Conservation (phyloP, 2,329 filamentous ascomycete species). For the Chaetoscypha palmicola region DNA sequence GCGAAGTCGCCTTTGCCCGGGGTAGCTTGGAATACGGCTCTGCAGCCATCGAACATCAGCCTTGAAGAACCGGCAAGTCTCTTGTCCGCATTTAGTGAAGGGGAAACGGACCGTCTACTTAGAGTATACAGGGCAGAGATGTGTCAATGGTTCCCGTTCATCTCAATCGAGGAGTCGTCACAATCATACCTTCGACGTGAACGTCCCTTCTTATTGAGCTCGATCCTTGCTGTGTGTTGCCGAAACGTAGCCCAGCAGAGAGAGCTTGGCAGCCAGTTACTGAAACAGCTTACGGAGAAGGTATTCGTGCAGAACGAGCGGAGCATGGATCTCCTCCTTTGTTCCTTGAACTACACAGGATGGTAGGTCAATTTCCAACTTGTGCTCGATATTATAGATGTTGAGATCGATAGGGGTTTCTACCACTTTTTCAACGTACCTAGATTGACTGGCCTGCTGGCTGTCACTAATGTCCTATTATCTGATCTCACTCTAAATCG, state of each 20-base stretch:
- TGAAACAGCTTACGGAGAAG: constrained; percentile 14
- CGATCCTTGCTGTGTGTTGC: constrained; percentile 15
- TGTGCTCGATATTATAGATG: not conserved
- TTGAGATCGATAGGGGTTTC: constrained; percentile 11
- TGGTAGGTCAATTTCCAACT: constrained; percentile 10
- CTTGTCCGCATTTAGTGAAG: not conserved
- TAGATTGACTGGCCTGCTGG: constrained; percentile 12
- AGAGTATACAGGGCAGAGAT: constrained; percentile 16
- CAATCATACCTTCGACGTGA: constrained; percentile 10
- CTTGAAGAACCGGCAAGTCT: not conserved
- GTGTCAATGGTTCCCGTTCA: constrained; percentile 19
- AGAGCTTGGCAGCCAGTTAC: constrained; percentile 10
- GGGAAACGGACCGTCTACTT: constrained; percentile 11
- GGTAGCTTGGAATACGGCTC: too few species aligned
- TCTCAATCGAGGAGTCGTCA: constrained; percentile 10
- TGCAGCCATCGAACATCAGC: not conserved
- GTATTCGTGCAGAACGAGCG: constrained; percentile 13
- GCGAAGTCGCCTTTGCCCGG: too few species aligned
- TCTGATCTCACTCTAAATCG: constrained; percentile 16
- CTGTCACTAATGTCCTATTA: constrained; percentile 10
- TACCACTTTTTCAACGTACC: constrained; percentile 12
- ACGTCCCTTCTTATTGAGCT: constrained; percentile 17
- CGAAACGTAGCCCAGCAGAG: constrained; percentile 7
- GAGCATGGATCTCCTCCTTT: constrained; percentile 16
- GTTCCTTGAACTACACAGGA: constrained; percentile 12